Percentiles rank a stretch among this genome's conserved stretches.
These are phyloP conservation scores for Tylopilus intermedius DNA, from an alignment of 768 basidiomycete species.

Conservation along the genomic window DNA sequence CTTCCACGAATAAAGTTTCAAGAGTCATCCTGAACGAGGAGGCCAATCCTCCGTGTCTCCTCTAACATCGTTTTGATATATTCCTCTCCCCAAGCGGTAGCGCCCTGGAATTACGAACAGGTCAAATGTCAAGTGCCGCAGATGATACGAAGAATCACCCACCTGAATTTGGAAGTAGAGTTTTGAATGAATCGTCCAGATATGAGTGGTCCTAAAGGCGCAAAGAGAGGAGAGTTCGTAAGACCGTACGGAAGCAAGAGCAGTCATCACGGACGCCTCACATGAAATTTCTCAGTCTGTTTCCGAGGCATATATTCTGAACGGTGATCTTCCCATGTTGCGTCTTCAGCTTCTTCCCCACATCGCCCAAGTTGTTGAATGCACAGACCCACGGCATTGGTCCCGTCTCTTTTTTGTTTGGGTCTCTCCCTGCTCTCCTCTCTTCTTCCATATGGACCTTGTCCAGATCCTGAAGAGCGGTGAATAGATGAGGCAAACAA, in stretches of 20 bases:
- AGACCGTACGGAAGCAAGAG: background rate
- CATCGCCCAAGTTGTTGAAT: slow-evolving; percentile 12
- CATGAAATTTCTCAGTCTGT: slow-evolving; percentile 8
- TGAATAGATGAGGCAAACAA: slow-evolving; percentile 11
- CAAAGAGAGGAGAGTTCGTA: background rate
- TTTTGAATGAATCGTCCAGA: slow-evolving; percentile 19
- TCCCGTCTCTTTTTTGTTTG: background rate
- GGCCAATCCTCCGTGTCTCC: slow-evolving; percentile 14
- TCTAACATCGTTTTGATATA: slow-evolving; percentile 12
- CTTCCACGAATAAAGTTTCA: no score
- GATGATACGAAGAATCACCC: background rate
- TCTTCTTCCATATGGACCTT: no score
- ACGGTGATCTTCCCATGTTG: slow-evolving; percentile 4
- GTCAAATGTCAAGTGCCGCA: no score
- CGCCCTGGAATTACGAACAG: slow-evolving; percentile 7
- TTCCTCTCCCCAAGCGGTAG: slow-evolving; percentile 20
- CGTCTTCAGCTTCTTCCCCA: slow-evolving; percentile 11
- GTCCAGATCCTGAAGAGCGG: background rate
- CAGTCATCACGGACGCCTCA: background rate
- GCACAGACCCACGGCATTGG: background rate
- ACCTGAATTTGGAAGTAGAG: slow-evolving; percentile 14
- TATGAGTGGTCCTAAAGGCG: slow-evolving; percentile 8
- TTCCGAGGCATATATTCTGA: slow-evolving; percentile 5
- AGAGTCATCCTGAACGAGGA: no score
- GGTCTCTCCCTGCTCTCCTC: no score